A percentile compares a stretch with the other conserved stretches of the same genome.
Conservation (phyloP, 805 yeast species). For the Alloascoidea africana region DNA sequence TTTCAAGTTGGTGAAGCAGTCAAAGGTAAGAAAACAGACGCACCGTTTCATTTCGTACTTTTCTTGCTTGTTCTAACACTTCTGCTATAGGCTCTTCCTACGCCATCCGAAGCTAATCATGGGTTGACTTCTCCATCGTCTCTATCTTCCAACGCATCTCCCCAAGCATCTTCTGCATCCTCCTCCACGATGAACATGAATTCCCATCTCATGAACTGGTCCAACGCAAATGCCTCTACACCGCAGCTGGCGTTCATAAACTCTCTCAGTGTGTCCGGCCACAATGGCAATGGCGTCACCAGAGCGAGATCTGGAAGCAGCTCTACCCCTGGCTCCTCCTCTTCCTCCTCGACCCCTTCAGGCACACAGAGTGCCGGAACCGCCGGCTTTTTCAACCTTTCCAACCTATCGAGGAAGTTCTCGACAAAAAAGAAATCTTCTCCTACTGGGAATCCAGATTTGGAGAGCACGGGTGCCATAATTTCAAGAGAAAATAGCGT, state of each 20-base stretch:
- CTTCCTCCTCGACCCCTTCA: neutral
- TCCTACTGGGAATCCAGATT: too few species aligned
- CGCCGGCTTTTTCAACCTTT: neutral
- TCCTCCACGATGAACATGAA: conserved; percentile 3
- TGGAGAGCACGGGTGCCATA: too few species aligned
- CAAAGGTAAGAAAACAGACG: conserved; percentile 54
- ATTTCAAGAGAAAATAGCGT: too few species aligned
- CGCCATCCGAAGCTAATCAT: conserved; percentile 5
- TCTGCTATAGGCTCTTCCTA: conserved; percentile 31
- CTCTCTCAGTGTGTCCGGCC: neutral
- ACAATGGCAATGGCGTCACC: too few species aligned
- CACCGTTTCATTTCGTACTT: too few species aligned
- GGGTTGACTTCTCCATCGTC: conserved; percentile 4
- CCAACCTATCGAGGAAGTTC: conserved; percentile 1
- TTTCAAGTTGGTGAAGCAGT: conserved; percentile 42
- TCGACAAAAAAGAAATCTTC: neutral
- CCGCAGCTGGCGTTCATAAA: conserved; percentile 4
- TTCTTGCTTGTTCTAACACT: too few species aligned
- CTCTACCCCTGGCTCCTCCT: too few species aligned
- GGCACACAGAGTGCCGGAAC: neutral
- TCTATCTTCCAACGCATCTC: conserved; percentile 7
- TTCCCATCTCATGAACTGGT: conserved; percentile 14
- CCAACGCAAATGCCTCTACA: conserved; percentile 11
- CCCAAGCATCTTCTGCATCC: conserved; percentile 9
- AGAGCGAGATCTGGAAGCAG: neutral